A percentile compares a stretch with the other conserved stretches of the same genome.
Conservation (phyloP, 2,329 filamentous ascomycete genomes). For the Blastomyces gilchristii region DNA sequence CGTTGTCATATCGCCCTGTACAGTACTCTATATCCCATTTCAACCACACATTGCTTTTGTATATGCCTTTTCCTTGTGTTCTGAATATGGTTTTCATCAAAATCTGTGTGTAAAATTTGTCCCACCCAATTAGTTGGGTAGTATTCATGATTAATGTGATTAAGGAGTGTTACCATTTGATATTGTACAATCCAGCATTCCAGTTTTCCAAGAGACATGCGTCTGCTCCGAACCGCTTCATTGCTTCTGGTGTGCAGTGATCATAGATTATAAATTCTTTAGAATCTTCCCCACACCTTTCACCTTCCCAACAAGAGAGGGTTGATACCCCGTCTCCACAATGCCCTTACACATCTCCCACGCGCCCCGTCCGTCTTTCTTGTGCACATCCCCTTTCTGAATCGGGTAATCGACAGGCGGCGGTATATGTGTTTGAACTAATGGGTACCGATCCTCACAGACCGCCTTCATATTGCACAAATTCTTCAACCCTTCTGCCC, state of each 20-base stretch:
- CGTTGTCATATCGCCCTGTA: background rate
- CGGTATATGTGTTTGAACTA: conserved; percentile 66
- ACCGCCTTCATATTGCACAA: conserved; percentile 83
- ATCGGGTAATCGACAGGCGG: conserved; percentile 74
- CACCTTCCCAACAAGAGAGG: conserved; percentile 33
- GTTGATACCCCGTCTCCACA: conserved; percentile 38
- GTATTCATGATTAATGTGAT: background rate
- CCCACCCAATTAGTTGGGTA: background rate
- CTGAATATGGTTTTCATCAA: background rate
- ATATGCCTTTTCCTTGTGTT: background rate
- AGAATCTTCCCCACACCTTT: conserved; percentile 30
- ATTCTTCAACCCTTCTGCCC: conserved; percentile 72
- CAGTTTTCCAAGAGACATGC: background rate
- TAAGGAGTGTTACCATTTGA: background rate
- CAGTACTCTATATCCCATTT: background rate
- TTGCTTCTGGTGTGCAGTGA: background rate
- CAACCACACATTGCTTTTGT: background rate
- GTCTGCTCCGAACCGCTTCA: background rate
- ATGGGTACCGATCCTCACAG: conserved; percentile 60
- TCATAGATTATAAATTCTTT: conserved; percentile 26
- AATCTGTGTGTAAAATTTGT: background rate
- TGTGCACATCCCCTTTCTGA: conserved; percentile 44
- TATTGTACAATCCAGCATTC: background rate
- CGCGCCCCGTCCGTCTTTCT: conserved; percentile 48
- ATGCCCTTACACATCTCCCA: conserved; percentile 46